Percentiles rank a stretch among this genome's conserved stretches.
Evolutionary conservation across 176 grass and related monocot genomes (phyloP).

Genomic region (Bolboschoenus planiculmis): DNA sequence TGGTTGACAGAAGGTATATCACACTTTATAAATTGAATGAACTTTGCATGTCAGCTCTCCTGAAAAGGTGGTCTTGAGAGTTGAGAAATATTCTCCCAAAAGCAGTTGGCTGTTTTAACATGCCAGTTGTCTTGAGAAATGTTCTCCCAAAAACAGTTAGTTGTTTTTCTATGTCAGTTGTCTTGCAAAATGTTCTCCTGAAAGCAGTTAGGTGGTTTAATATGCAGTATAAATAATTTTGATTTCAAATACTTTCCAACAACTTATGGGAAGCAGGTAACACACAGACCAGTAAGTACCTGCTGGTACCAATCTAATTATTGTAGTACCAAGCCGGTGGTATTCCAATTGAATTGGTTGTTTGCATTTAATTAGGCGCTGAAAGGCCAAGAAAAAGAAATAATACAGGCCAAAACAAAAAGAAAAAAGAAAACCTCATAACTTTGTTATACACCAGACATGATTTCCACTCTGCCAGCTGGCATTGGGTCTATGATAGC

Average conservation of each 20-base stretch:
- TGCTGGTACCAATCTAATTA: neutral
- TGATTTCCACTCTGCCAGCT: too few species aligned
- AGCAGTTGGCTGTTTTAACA: neutral
- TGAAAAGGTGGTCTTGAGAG: neutral
- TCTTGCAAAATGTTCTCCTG: neutral
- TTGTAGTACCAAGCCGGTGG: neutral
- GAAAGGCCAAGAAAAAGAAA: neutral
- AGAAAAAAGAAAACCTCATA: neutral
- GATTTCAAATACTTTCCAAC: neutral
- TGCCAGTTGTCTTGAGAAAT: neutral
- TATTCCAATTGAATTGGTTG: neutral
- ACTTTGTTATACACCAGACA: neutral
- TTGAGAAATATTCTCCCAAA: neutral
- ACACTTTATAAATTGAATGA: neutral
- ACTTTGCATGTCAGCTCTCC: neutral
- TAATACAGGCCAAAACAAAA: too few species aligned
- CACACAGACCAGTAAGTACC: neutral
- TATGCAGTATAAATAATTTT: neutral
- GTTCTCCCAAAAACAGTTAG: neutral
- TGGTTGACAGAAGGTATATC: neutral
- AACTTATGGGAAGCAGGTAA: neutral
- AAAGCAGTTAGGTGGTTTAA: neutral
- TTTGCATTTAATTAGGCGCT: neutral
- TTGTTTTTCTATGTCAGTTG: neutral
- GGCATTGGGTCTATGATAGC: too few species aligned